Evolutionary conservation across 441 rosid species (phyloP).

Genomic region (Populus tomentosa): DNA sequence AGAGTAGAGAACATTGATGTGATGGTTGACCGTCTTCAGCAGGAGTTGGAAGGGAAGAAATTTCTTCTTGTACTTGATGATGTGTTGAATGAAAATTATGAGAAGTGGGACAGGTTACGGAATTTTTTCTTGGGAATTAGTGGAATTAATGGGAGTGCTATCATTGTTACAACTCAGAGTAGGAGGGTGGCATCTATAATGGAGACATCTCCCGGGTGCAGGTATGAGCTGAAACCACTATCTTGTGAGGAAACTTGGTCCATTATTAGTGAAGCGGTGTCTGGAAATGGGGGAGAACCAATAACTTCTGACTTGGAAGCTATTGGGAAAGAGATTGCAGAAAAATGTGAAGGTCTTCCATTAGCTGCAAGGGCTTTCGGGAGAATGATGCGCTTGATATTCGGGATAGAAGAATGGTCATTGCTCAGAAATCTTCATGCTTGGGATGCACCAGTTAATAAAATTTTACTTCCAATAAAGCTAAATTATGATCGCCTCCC

Average conservation of each 20-base stretch:
- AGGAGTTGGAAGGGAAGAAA: slow-evolving; percentile 10
- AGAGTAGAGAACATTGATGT: neutral
- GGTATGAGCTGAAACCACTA: neutral
- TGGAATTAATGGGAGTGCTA: neutral
- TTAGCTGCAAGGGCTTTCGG: slow-evolving; percentile 22
- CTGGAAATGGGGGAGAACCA: neutral
- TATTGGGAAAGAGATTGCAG: slow-evolving; percentile 22
- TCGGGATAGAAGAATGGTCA: slow-evolving; percentile 6
- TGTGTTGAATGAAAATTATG: slow-evolving; percentile 16
- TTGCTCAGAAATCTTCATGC: neutral
- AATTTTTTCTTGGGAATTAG: slow-evolving; percentile 4
- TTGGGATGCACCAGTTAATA: neutral
- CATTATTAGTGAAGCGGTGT: slow-evolving; percentile 14
- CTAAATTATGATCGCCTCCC: slow-evolving; percentile 19
- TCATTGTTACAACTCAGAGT: slow-evolving; percentile 23
- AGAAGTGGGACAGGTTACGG: slow-evolving; percentile 9
- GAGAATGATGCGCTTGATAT: neutral
- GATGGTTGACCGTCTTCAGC: slow-evolving; percentile 2
- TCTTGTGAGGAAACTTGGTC: slow-evolving; percentile 18
- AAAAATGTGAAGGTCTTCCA: slow-evolving; percentile 26
- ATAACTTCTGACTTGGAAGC: neutral
- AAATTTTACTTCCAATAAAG: neutral
- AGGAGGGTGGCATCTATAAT: slow-evolving; percentile 1
- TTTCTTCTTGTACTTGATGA: slow-evolving; percentile 31
- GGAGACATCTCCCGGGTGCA: neutral